Base-by-base conservation (phyloP, 495 filamentous ascomycete genomes). In the Aspergillus wentii region DNA sequence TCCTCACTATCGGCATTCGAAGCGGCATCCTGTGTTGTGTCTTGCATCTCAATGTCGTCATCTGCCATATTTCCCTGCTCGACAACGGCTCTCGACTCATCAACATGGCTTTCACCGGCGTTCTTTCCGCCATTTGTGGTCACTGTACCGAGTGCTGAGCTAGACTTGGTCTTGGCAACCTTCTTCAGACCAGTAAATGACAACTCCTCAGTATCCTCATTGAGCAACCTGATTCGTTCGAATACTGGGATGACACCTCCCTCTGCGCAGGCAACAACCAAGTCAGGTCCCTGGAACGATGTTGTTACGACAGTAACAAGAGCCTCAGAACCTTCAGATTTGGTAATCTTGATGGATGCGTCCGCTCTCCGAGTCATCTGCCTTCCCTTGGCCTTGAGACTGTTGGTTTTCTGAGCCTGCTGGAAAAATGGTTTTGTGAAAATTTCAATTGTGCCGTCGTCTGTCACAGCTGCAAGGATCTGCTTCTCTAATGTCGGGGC, bases 21-120 rank as follows among this genome's bases (percentile, higher is more conserved):
- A 13, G 41, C 55, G 23, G 56, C 59, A 23, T 61, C 65, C 46
- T 56, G 40, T 52, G 54, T 43, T 29, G 50, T 51, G 41, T 79
- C 74, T 38, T 74, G 58, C 70, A 79, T 82, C 23, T 71, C 61
- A 8, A 70, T 51, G 33, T 75, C 64, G 32, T 66, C 68, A 29
- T 65, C 62, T 15, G 55, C 54, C 31, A 58, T 35, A 29, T 59
- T 56, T 14, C 68, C 68, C 30, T 57, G 49, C 45, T 64, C 48
- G n/a, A 95, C 83, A 4, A 82, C 73, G 27, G 85, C 70, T 38
- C 67, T 77, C 11, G 84, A 79, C 54, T 95, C 87, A 59, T 95
- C 80, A 30, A 95, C 79, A 22, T 72, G 74, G 38, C 51, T 68
- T 44, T 82, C 73, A 27, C 69, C 75, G 21, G 73, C 48, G 15